phyloP scores from a whole-genome alignment of 495 filamentous ascomycete genomes.

The Hypoxylon cercidicola region DNA sequence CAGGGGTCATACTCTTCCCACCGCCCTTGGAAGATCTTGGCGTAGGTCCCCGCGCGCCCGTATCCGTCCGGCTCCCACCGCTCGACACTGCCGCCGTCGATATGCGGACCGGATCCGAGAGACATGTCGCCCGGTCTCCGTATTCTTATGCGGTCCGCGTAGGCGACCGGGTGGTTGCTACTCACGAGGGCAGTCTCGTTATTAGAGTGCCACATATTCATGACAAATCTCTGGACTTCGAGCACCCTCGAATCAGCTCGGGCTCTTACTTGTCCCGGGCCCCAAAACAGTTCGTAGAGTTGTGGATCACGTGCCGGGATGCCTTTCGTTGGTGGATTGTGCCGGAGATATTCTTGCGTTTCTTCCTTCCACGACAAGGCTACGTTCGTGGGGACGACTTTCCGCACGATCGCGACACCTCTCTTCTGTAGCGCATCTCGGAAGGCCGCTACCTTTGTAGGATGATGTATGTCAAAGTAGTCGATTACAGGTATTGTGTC shows the following conservation, averaged over 20 bases:
- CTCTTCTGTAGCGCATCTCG: conserved; percentile 62
- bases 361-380: conserved; percentile 64
- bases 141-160: conserved; percentile 83
- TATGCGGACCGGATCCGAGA: conserved; percentile 88
- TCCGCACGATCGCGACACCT: conserved; percentile 70
- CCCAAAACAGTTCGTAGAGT: conserved; percentile 88
- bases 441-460: conserved; percentile 55
- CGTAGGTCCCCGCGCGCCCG: conserved; percentile 73
- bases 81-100: conserved; percentile 86
- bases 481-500: conserved; percentile 69
- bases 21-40: conserved; percentile 72
- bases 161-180: conserved; percentile 69
- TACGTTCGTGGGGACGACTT: conserved; percentile 65
- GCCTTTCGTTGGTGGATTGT: conserved; percentile 60
- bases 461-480: conserved; percentile 64
- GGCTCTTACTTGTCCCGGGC: conserved; percentile 75
- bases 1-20: conserved; percentile 90
- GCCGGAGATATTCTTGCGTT: conserved; percentile 64
- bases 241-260: conserved; percentile 79
- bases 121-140: too few relatives aligned
- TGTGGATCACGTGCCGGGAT: conserved; percentile 61
- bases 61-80: conserved; percentile 88
- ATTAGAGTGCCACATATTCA: conserved; percentile 78
- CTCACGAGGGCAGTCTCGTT: conserved; percentile 71
- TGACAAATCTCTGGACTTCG: conserved; percentile 76